phyloP scores from a whole-genome alignment of 495 filamentous ascomycete genomes.

The Penicillium cosmopolitanum region DNA sequence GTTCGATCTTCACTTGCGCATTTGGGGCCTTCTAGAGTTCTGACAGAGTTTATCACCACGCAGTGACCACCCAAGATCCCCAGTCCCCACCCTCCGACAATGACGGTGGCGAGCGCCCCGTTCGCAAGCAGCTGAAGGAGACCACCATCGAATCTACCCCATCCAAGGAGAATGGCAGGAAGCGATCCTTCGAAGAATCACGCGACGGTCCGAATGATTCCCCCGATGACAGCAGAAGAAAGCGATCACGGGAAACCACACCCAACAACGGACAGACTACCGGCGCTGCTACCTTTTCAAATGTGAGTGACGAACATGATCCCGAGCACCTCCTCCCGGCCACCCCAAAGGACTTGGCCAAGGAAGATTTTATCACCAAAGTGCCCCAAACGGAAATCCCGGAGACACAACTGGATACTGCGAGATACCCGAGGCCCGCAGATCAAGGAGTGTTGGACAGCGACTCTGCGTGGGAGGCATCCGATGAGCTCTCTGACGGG shows the following conservation, averaged over 20 bases:
- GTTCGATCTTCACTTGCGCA: not conserved
- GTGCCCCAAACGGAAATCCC: not conserved
- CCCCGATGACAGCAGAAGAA: constrained; percentile 36
- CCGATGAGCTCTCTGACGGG: not conserved
- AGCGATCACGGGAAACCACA: constrained; percentile 52
- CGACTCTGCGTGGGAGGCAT: not conserved
- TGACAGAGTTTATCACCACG: constrained; percentile 13
- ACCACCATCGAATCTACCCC: constrained; percentile 55
- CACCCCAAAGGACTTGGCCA: constrained; percentile 10
- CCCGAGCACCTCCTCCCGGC: constrained; percentile 8
- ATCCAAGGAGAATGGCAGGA: constrained; percentile 47
- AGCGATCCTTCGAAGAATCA: constrained; percentile 59
- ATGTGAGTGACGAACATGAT: constrained; percentile 22
- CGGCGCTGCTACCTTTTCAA: constrained; percentile 5
- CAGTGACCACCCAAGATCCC: constrained; percentile 33
- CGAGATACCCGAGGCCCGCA: not conserved
- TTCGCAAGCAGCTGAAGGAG: constrained; percentile 64
- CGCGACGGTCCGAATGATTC: constrained; percentile 18
- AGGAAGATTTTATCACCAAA: constrained; percentile 7
- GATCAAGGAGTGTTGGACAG: not conserved
- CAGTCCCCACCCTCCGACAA: constrained; percentile 47
- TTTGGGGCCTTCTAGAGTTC: constrained; percentile 4
- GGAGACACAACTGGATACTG: not conserved
- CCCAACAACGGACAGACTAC: constrained; percentile 13
- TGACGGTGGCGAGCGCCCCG: constrained; percentile 57